Evolutionary conservation across 2,329 filamentous ascomycete species (phyloP).

Genomic region (Colletotrichum tamarilloi): DNA sequence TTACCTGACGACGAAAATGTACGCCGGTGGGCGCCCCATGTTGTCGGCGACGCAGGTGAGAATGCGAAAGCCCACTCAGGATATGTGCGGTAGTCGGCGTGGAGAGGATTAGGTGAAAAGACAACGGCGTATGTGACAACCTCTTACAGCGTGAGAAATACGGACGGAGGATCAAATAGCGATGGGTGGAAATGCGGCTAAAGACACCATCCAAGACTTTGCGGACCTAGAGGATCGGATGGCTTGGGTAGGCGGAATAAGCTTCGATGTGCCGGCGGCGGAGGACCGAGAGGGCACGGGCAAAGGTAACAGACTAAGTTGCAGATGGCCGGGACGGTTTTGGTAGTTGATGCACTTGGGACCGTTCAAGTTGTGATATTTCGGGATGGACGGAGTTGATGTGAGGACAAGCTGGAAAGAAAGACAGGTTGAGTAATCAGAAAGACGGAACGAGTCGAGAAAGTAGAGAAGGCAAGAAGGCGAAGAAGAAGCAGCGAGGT

Average conservation of each 20-base stretch:
- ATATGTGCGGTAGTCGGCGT: constrained; percentile 1
- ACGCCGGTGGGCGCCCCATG: constrained; percentile 56
- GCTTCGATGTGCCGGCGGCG: constrained; percentile 25
- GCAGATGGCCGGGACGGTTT: background rate
- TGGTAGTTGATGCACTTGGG: background rate
- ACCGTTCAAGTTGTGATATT: background rate
- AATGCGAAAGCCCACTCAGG: background rate
- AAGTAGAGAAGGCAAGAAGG: background rate
- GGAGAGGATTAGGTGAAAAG: background rate
- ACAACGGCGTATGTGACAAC: constrained; percentile 12
- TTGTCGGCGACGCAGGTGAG: constrained; percentile 30
- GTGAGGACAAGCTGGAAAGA: background rate
- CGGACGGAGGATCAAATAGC: constrained; percentile 18
- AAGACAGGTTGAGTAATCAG: background rate
- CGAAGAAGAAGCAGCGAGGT: background rate
- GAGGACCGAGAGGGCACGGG: constrained; percentile 18
- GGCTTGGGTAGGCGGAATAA: constrained; percentile 28
- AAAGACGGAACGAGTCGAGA: background rate
- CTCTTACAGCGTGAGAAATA: constrained; percentile 4
- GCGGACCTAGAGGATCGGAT: constrained; percentile 14
- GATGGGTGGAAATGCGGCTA: constrained; percentile 15
- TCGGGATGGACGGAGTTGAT: background rate
- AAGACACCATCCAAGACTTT: constrained; percentile 9
- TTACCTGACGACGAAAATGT: constrained; percentile 57
- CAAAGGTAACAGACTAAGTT: constrained; percentile 11